Conservation (phyloP, 768 basidiomycete genomes). For the Suillus fuscotomentosus region DNA sequence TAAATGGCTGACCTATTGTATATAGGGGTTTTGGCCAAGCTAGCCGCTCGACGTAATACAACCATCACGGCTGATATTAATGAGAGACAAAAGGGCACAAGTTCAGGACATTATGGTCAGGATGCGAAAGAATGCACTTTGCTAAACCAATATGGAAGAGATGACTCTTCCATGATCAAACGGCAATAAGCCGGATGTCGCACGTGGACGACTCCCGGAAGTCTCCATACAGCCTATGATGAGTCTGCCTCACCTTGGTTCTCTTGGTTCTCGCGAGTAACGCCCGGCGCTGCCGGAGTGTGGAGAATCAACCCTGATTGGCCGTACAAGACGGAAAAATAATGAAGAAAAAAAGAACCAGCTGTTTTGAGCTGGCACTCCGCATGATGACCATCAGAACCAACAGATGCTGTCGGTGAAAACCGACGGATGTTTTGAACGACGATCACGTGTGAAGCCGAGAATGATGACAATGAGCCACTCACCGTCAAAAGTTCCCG, state of each 20-base stretch:
- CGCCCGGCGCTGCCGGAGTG: neutral
- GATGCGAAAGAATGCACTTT: neutral
- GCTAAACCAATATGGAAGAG: neutral
- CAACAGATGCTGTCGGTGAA: neutral
- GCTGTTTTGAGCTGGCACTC: neutral
- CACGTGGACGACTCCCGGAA: neutral
- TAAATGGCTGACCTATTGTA: neutral
- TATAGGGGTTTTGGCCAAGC: neutral
- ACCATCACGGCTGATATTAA: neutral
- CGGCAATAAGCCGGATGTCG: neutral
- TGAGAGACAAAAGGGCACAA: neutral
- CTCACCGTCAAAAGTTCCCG: neutral
- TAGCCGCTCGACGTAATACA: neutral
- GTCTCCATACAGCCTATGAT: neutral
- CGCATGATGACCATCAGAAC: neutral
- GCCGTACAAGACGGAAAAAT: neutral
- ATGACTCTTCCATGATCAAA: neutral
- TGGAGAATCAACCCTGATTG: neutral
- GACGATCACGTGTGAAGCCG: neutral
- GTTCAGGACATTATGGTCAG: neutral
- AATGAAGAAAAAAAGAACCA: neutral
- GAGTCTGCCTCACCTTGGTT: neutral
- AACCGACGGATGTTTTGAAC: neutral
- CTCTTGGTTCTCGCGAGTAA: neutral
- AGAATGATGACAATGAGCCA: slow-evolving; percentile 2